Conservation (phyloP, 2,329 filamentous ascomycete genomes). For the Penicillium sp. region DNA sequence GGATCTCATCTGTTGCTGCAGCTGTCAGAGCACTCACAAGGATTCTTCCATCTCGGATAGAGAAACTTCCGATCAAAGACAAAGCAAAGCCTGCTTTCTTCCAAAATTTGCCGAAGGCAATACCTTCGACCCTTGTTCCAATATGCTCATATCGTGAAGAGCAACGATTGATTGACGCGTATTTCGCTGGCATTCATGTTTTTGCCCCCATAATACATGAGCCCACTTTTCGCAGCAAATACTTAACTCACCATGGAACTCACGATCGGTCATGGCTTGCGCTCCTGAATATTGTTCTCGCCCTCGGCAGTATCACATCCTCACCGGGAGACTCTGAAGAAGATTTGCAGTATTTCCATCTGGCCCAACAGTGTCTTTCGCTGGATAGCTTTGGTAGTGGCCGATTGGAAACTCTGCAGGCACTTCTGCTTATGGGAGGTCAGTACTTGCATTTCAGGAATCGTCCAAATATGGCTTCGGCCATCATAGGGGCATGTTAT, state of each 20-base stretch:
- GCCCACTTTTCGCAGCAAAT: slow-evolving; percentile 19
- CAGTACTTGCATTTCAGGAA: slow-evolving; percentile 26
- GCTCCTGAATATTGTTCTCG: slow-evolving; percentile 28
- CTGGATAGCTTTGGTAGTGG: slow-evolving; percentile 23
- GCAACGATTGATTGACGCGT: slow-evolving; percentile 20
- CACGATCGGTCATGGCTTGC: slow-evolving; percentile 26
- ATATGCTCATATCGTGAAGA: slow-evolving; percentile 13
- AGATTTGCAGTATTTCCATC: slow-evolving; percentile 21
- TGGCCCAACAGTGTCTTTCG: slow-evolving; percentile 20
- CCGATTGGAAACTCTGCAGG: slow-evolving; percentile 23
- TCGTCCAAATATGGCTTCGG: slow-evolving; percentile 26
- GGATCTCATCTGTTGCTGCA: slow-evolving; percentile 15
- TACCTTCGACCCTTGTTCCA: not conserved
- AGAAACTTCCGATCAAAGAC: not conserved
- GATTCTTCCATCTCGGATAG: slow-evolving; percentile 1
- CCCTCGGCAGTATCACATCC: slow-evolving; percentile 24
- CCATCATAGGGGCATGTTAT: slow-evolving; percentile 24
- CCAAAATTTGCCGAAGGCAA: not conserved
- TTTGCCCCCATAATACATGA: slow-evolving; percentile 26
- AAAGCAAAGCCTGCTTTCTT: not conserved
- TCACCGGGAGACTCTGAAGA: slow-evolving; percentile 17
- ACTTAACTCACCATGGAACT: slow-evolving; percentile 7
- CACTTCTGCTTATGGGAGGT: slow-evolving; percentile 26
- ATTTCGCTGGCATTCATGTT: slow-evolving; percentile 23
- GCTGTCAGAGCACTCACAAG: slow-evolving; percentile 8